These are phyloP conservation scores for Leishmania martiniquensis DNA, from an alignment of 208 protist genomes.

Conservation along the genomic window DNA sequence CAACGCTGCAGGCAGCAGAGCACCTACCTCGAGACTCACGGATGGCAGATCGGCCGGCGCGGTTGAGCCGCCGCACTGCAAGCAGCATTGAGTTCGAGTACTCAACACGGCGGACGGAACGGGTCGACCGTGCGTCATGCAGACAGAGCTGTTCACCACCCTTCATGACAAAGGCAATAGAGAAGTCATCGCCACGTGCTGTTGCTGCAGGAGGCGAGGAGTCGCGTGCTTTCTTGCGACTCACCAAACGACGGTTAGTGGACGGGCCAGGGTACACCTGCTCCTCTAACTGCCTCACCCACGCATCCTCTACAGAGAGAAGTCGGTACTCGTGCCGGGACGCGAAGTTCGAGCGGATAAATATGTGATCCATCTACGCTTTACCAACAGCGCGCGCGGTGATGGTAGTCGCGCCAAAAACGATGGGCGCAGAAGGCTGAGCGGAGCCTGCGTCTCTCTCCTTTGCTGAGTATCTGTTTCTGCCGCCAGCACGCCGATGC, in stretches of 20 bases:
- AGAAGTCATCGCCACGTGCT: background rate
- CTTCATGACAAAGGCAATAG: slow-evolving; percentile 47
- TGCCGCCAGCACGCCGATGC: background rate
- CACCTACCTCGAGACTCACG: background rate
- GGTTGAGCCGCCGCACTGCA: slow-evolving; percentile 28
- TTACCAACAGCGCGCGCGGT: background rate
- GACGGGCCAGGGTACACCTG: slow-evolving; percentile 1
- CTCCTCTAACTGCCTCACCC: slow-evolving; percentile 15
- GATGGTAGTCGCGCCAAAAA: background rate
- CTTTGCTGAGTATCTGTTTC: background rate
- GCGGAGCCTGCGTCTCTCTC: too few relatives aligned
- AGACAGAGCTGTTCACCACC: slow-evolving; percentile 41
- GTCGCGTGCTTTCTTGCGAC: background rate
- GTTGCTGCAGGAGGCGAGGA: background rate
- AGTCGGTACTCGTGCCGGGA: slow-evolving; percentile 44
- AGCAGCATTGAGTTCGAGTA: slow-evolving; percentile 85
- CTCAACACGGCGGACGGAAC: slow-evolving; percentile 66
- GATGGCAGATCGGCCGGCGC: background rate
- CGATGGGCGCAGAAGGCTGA: background rate
- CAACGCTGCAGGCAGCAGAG: background rate
- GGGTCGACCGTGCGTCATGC: slow-evolving; percentile 35
- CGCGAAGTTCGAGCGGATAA: slow-evolving; percentile 45
- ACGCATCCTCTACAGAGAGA: slow-evolving; percentile 43
- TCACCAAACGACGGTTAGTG: too few relatives aligned
- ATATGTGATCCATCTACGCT: slow-evolving; percentile 45